Percentiles rank a stretch among this genome's conserved stretches.
phyloP scores from a whole-genome alignment of 371 early-diverging fungal species.

The Mortierella sp. region DNA sequence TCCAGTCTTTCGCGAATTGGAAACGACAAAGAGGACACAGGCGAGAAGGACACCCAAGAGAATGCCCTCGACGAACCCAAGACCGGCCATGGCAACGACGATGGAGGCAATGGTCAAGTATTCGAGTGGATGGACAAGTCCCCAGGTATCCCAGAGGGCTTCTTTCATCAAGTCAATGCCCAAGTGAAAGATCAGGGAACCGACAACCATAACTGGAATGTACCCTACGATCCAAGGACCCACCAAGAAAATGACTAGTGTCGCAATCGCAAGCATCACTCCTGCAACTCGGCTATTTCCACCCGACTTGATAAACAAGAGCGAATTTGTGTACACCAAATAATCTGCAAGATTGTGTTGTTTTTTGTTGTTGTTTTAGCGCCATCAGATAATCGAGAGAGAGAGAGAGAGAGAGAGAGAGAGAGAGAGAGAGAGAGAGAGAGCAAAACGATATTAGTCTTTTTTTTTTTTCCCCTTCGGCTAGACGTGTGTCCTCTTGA shows the following conservation, averaged over 20 bases:
- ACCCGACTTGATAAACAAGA: constrained; percentile 92
- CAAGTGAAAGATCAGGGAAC: constrained; percentile 93
- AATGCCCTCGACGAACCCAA: constrained; percentile 96
- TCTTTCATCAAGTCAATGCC: constrained; percentile 94
- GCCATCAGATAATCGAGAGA: neutral
- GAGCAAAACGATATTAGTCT: neutral
- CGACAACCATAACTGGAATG: constrained; percentile 94
- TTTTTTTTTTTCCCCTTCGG: too few relatives aligned
- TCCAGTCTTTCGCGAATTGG: constrained; percentile 82
- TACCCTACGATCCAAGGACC: constrained; percentile 90
- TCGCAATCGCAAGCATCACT: constrained; percentile 82
- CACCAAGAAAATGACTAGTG: constrained; percentile 80
- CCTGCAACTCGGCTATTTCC: constrained; percentile 91
- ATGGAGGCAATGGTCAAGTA: constrained; percentile 90
- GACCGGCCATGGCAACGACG: constrained; percentile 82
- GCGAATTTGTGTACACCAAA: constrained; percentile 89
- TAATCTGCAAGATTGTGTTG: constrained; percentile 66
- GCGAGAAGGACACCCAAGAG: constrained; percentile 92
- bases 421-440: neutral
- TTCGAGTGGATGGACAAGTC: constrained; percentile 86
- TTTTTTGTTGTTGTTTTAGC: too few relatives aligned
- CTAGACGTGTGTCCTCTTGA: too few relatives aligned
- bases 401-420: too few relatives aligned
- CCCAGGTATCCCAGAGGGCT: constrained; percentile 86
- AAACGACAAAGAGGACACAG: constrained; percentile 92